Conservation (phyloP, 768 basidiomycete species). For the Lepiota venenata region DNA sequence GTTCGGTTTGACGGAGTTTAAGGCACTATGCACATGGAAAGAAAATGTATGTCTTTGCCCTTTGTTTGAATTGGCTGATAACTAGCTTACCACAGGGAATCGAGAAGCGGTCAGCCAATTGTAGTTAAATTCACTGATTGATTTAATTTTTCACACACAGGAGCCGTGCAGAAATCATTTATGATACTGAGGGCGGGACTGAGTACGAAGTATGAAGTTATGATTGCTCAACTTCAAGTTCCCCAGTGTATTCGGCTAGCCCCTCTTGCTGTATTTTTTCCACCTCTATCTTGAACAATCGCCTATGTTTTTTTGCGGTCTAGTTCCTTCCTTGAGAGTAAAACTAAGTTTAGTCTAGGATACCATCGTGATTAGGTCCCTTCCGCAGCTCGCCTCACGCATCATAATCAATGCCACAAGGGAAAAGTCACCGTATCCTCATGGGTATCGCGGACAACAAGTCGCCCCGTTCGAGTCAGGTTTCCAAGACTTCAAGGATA, state of each 20-base stretch:
- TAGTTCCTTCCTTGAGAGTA: not conserved
- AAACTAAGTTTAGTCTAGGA: not conserved
- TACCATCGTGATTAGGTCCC: too few relatives aligned
- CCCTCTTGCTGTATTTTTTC: too few relatives aligned
- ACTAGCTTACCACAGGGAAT: constrained; percentile 12
- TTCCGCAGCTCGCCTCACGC: too few relatives aligned
- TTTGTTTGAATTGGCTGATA: not conserved
- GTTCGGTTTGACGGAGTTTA: constrained; percentile 44
- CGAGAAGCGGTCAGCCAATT: constrained; percentile 15
- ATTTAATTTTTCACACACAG: constrained; percentile 1
- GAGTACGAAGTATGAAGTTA: not conserved
- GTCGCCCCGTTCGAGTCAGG: too few relatives aligned
- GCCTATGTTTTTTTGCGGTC: too few relatives aligned
- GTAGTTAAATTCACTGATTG: not conserved
- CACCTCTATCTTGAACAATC: too few relatives aligned
- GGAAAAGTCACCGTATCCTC: too few relatives aligned
- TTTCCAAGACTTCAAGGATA: too few relatives aligned
- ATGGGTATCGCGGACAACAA: too few relatives aligned
- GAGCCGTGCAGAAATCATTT: constrained; percentile 17
- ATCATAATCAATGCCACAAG: too few relatives aligned
- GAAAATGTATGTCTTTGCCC: constrained; percentile 27
- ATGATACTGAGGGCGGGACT: constrained; percentile 8
- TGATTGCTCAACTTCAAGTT: too few relatives aligned
- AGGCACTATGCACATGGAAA: constrained; percentile 42
- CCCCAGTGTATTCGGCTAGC: too few relatives aligned